A percentile compares a stretch with the other conserved stretches of the same genome.
These are phyloP conservation scores for Juncus effusus DNA, from an alignment of 176 grass and related monocot species.

Conservation along the genomic window DNA sequence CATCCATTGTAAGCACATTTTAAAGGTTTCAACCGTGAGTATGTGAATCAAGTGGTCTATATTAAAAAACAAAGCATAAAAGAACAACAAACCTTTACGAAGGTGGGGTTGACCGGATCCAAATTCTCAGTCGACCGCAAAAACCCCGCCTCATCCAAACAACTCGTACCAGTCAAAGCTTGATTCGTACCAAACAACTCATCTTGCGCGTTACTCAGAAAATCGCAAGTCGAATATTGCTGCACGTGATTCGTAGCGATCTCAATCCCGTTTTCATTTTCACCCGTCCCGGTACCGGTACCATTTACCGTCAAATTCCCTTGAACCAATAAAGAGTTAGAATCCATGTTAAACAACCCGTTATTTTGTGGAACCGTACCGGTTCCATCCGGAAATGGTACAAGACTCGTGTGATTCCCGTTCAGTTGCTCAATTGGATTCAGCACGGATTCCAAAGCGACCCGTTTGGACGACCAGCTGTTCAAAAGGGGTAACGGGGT, in stretches of 20 bases:
- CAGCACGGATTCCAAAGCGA: slow-evolving; percentile 61
- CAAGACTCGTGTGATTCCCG: slow-evolving; percentile 34
- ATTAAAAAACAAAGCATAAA: no score
- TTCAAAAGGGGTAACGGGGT: slow-evolving; percentile 42
- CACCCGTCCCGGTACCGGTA: slow-evolving; percentile 8
- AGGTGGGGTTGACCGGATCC: slow-evolving; percentile 66
- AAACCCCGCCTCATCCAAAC: slow-evolving; percentile 63
- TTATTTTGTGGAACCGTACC: slow-evolving; percentile 66
- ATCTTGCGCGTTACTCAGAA: slow-evolving; percentile 64
- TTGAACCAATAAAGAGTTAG: slow-evolving; percentile 62
- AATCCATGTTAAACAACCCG: slow-evolving; percentile 76
- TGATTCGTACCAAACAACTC: slow-evolving; percentile 65
- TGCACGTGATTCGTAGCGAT: slow-evolving; percentile 56
- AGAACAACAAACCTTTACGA: slow-evolving; percentile 88
- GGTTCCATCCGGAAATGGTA: slow-evolving; percentile 59
- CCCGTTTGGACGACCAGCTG: slow-evolving; percentile 65
- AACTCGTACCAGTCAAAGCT: slow-evolving; percentile 48
- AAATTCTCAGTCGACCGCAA: slow-evolving; percentile 51
- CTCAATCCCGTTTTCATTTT: slow-evolving; percentile 36
- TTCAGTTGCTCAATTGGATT: slow-evolving; percentile 62
- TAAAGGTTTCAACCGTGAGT: no score
- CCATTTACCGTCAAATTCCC: slow-evolving; percentile 42
- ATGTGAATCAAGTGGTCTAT: no score
- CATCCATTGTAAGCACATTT: no score
- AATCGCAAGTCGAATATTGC: slow-evolving; percentile 71